Percentiles rank a stretch among this genome's conserved stretches.
phyloP scores from a whole-genome alignment of 768 basidiomycete species.

The Cytidiella melzeri region DNA sequence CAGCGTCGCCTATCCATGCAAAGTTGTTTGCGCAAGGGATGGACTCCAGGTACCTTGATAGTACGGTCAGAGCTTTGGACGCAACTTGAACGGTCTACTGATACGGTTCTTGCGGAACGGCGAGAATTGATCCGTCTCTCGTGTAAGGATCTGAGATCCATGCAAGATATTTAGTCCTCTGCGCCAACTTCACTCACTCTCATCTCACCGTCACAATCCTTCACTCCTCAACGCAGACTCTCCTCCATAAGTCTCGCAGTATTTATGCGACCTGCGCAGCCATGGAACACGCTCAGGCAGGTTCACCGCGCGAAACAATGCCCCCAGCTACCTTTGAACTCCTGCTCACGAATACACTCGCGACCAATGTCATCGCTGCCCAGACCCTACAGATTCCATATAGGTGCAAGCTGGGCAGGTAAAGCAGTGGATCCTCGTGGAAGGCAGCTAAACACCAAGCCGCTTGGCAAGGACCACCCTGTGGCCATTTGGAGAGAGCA shows the following conservation, averaged over 20 bases:
- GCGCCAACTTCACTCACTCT: too few species aligned
- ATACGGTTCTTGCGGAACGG: background rate
- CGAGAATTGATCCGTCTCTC: background rate
- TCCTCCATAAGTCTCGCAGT: background rate
- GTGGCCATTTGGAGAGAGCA: conserved; percentile 69
- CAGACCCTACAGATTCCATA: conserved; percentile 64
- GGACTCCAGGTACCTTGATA: too few species aligned
- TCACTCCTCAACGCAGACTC: background rate
- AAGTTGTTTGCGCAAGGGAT: too few species aligned
- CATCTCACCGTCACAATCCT: background rate
- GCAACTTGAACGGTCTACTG: too few species aligned
- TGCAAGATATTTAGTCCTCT: background rate
- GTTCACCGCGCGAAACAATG: background rate
- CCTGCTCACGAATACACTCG: background rate
- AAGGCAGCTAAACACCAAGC: conserved; percentile 29
- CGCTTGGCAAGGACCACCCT: conserved; percentile 51
- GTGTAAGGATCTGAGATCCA: background rate
- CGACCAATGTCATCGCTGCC: conserved; percentile 22
- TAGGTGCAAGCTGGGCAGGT: conserved; percentile 73
- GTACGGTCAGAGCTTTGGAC: too few species aligned
- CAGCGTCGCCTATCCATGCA: too few species aligned
- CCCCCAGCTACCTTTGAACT: background rate
- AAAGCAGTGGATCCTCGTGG: conserved; percentile 46
- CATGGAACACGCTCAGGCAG: background rate
- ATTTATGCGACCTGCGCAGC: background rate